These are phyloP conservation scores for Choiromyces venosus DNA, from an alignment of 495 filamentous ascomycete species.

Conservation along the genomic window DNA sequence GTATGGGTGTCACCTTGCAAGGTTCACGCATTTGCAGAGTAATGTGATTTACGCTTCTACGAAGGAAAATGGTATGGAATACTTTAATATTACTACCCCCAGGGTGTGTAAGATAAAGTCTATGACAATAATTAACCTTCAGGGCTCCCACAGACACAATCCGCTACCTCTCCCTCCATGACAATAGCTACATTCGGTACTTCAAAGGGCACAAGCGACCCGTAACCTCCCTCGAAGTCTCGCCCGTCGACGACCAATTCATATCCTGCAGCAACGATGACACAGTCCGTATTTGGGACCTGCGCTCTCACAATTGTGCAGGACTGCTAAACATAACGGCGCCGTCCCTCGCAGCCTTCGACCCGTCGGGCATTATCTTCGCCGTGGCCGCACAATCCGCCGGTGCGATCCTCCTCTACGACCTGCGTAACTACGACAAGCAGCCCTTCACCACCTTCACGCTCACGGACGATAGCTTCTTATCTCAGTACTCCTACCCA, in stretches of 20 bases:
- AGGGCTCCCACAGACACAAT: constrained; percentile 59
- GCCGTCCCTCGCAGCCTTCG: constrained; percentile 78
- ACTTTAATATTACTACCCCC: neutral
- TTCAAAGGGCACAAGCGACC: constrained; percentile 78
- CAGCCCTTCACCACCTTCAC: constrained; percentile 80
- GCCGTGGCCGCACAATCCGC: constrained; percentile 78
- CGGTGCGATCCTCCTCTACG: constrained; percentile 77
- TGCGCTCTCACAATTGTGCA: constrained; percentile 63
- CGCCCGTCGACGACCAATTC: constrained; percentile 75
- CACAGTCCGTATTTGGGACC: constrained; percentile 82
- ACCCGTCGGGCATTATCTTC: constrained; percentile 82
- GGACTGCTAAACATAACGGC: constrained; percentile 70
- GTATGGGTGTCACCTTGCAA: constrained; percentile 87
- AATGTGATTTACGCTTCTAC: constrained; percentile 93
- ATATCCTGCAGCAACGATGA: constrained; percentile 84
- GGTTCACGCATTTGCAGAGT: constrained; percentile 83
- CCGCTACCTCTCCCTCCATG: constrained; percentile 85
- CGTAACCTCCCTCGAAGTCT: constrained; percentile 73
- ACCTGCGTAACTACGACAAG: constrained; percentile 87
- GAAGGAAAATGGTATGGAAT: constrained; percentile 68
- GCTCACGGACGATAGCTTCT: constrained; percentile 49
- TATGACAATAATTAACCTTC: constrained; percentile 3
- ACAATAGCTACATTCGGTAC: constrained; percentile 91
- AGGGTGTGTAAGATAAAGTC: constrained; percentile 9
- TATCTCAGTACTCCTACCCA: constrained; percentile 40